These are phyloP conservation scores for Dryadomyces quercus-mongolicae DNA, from an alignment of 2,329 filamentous ascomycete genomes.

Conservation along the genomic window DNA sequence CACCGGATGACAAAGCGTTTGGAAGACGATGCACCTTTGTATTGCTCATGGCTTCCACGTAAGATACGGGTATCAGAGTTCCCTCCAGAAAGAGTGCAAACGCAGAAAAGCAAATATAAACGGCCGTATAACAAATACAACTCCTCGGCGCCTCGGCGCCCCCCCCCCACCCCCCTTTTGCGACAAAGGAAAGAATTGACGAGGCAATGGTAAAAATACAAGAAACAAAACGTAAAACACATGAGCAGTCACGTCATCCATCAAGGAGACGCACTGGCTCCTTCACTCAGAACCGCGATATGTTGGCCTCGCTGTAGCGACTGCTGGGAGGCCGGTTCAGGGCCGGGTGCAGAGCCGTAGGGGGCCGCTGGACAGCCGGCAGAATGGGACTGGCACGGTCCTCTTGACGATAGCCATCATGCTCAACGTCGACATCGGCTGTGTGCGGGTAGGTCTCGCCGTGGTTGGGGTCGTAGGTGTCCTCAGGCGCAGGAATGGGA, in stretches of 20 bases:
- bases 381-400: constrained; percentile 41
- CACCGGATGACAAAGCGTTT: background rate
- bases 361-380: constrained; percentile 41
- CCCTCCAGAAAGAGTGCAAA: no score
- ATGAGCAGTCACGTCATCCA: no score
- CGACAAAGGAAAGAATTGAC: no score
- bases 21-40: no score
- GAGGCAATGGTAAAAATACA: background rate
- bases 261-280: no score
- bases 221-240: background rate
- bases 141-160: no score
- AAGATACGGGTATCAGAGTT: no score
- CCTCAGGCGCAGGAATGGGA: constrained; percentile 24
- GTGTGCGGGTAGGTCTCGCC: constrained; percentile 11
- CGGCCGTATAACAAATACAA: no score
- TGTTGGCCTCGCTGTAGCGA: constrained; percentile 25
- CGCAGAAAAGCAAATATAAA: no score
- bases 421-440: constrained; percentile 5
- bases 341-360: constrained; percentile 45
- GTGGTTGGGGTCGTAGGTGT: constrained; percentile 25
- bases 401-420: constrained; percentile 9
- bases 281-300: constrained; percentile 35
- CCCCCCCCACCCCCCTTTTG: no score
- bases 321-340: constrained; percentile 20
- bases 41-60: no score